Evolutionary conservation across 768 basidiomycete species (phyloP).

Genomic region (Tricholoma furcatifolium): DNA sequence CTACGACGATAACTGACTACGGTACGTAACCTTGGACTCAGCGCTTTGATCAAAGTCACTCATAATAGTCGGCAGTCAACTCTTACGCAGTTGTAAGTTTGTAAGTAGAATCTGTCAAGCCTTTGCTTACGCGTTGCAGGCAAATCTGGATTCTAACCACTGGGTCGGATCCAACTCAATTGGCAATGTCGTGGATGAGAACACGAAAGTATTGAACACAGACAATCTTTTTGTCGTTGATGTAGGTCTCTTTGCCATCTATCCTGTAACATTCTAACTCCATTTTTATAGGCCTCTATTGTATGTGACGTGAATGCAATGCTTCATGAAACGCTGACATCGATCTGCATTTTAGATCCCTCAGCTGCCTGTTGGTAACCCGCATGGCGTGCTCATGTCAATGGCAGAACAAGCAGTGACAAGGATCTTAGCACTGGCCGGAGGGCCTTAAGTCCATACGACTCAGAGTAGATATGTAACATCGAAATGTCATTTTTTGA

Average conservation of each 20-base stretch:
- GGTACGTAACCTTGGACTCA: constrained; percentile 29
- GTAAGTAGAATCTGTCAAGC: neutral
- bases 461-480: neutral
- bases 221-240: constrained; percentile 57
- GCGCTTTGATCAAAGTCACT: neutral
- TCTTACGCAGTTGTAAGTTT: constrained; percentile 29
- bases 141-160: constrained; percentile 57
- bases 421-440: constrained; percentile 52
- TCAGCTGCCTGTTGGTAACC: constrained; percentile 56
- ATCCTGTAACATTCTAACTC: neutral
- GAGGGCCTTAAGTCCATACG: constrained; percentile 40
- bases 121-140: constrained; percentile 16
- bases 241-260: constrained; percentile 25
- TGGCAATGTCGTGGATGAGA: constrained; percentile 56
- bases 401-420: constrained; percentile 57
- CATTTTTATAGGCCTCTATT: constrained; percentile 28
- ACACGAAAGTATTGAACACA: constrained; percentile 51
- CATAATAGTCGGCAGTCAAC: constrained; percentile 28
- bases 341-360: constrained; percentile 34
- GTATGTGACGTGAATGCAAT: constrained; percentile 18
- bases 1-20: constrained; percentile 52
- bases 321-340: neutral
- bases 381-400: constrained; percentile 55
- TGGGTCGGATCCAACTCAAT: constrained; percentile 60
- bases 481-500: neutral